Base-by-base conservation (phyloP, 805 yeast genomes). In the Myxozyma sirexii region DNA sequence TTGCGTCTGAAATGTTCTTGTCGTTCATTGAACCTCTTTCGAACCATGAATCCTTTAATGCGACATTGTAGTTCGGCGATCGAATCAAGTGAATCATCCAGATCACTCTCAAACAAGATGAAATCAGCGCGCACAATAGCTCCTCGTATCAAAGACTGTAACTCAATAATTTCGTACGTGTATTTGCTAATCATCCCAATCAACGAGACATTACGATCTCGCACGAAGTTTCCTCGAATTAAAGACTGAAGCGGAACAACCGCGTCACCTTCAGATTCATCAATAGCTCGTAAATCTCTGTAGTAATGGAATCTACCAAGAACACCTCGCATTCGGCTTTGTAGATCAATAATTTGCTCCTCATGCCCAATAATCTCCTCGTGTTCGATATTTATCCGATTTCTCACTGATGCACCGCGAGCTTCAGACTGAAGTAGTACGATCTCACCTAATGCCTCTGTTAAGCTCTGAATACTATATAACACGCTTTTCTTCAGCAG, bases 1-100 rank as follows among this genome's bases (percentile, higher is more conserved):
- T 89, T 84, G 3, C 72, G 70, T 17, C 70, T 70, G 74, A 90
- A 93, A 74, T 84, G 79, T 0, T 71, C 70, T 64, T 75, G 71
- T 33, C 76, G 60, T 12, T 63, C 66, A 2, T 55, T 44, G 57
- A 66, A 65, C 8, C 54, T 49, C 29, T 64, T 62, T 15, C 78
- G 67, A 0, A 66, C 68, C 15, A 75, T 59, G 27, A 53, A 57
- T 1, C 79, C 79, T 5, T 79, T 67, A 29, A 64, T 56, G 4
- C 31, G 55, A 0, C 76, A 60, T 57, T 78, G 81, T 2, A 78
- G 61, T 1, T 56, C 69, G 0, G 70, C 60, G 19, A 75, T 64
- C 3, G 59, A 68, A 43, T 49, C 63, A 23, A 55, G 52, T 31
- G 68, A 73, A 67, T 76, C 73, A 5, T 74, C 74, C 7, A 41